Evolutionary conservation across 257 asterid genomes (phyloP).

Genomic region (Primulina huaijiensis): DNA sequence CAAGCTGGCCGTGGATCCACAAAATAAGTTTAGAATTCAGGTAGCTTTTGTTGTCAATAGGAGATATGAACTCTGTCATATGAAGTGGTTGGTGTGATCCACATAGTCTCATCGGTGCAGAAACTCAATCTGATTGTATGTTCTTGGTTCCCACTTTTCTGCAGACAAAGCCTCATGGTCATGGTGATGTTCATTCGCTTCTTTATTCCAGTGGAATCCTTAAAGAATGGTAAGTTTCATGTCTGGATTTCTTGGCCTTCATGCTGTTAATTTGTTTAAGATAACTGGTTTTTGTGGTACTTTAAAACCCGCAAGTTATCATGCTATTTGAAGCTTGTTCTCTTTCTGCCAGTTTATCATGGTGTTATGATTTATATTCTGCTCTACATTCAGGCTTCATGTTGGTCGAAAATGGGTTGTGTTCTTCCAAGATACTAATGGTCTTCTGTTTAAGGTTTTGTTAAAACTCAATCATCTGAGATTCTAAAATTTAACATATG

Average conservation of each 20-base stretch:
- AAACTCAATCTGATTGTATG: conserved; percentile 12
- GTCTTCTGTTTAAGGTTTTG: conserved; percentile 91
- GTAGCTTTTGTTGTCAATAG: conserved; percentile 35
- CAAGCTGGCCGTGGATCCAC: conserved; percentile 81
- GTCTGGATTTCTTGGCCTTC: conserved; percentile 17
- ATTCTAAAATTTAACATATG: background rate
- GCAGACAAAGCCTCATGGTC: conserved; percentile 99
- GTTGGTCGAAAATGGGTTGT: conserved; percentile 90
- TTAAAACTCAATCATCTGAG: conserved; percentile 16
- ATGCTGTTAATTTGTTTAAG: background rate
- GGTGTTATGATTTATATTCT: conserved; percentile 19
- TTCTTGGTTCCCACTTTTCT: conserved; percentile 17
- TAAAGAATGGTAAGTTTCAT: conserved; percentile 61
- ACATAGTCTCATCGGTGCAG: background rate
- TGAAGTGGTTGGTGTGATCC: conserved; percentile 18
- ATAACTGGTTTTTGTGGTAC: background rate
- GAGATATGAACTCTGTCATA: conserved; percentile 12
- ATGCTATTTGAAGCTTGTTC: conserved; percentile 5
- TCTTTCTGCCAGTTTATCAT: conserved; percentile 18
- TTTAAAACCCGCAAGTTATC: background rate
- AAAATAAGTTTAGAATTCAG: conserved; percentile 79
- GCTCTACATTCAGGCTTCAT: conserved; percentile 52
- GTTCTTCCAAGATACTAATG: conserved; percentile 98
- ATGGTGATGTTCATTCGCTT: conserved; percentile 98
- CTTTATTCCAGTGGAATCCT: conserved; percentile 90